Percentiles rank a stretch among this genome's conserved stretches.
These are phyloP conservation scores for Populus tomentosa DNA, from an alignment of 441 rosid genomes.

Conservation along the genomic window DNA sequence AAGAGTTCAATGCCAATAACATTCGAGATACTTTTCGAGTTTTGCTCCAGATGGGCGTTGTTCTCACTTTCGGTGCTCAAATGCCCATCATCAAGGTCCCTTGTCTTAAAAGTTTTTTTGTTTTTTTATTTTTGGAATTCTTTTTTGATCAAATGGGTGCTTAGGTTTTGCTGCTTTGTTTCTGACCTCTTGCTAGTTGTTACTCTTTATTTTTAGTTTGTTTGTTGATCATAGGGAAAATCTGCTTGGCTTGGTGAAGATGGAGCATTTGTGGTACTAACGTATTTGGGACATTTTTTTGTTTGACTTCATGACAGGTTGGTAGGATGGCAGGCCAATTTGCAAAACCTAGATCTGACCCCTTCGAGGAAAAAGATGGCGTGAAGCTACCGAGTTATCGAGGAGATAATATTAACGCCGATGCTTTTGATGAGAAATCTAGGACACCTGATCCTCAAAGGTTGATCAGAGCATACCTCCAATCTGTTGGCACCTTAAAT, in stretches of 20 bases:
- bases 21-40: slow-evolving; percentile 54
- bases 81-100: slow-evolving; percentile 49
- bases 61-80: slow-evolving; percentile 55
- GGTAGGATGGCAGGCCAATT: slow-evolving; percentile 84
- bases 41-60: slow-evolving; percentile 53
- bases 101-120: neutral
- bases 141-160: neutral
- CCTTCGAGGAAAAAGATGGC: slow-evolving; percentile 48
- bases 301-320: slow-evolving; percentile 21
- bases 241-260: neutral
- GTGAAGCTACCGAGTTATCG: slow-evolving; percentile 68
- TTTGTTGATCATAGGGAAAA: neutral
- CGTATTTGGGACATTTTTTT: neutral
- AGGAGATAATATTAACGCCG: slow-evolving; percentile 78
- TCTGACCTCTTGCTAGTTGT: neutral
- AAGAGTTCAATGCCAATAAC: slow-evolving; percentile 48
- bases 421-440: slow-evolving; percentile 63
- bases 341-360: slow-evolving; percentile 58
- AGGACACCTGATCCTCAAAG: slow-evolving; percentile 70
- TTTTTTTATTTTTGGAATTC: neutral
- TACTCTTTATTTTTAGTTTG: neutral
- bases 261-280: neutral
- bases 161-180: neutral
- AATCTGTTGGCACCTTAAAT: slow-evolving; percentile 54
- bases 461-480: slow-evolving; percentile 48